Base-by-base conservation (phyloP, 306 rosid species). In the Prunus campanulata region DNA sequence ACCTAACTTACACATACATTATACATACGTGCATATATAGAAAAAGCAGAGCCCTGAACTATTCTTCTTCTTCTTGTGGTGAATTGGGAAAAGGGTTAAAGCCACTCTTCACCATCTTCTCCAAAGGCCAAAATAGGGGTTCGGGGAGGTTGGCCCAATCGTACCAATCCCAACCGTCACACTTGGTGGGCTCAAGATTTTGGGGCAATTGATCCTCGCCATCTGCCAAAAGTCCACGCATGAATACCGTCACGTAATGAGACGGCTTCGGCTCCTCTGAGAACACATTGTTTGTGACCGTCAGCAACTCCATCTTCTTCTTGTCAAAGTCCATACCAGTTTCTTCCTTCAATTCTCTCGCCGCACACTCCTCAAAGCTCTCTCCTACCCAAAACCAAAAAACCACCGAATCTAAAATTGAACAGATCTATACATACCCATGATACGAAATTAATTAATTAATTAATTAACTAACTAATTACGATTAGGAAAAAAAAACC, bases 111-210 rank as follows among this genome's bases (percentile, higher is more conserved):
- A 87, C 83, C 87, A 81, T 81, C 32, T 51, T 88, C 39, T 88
- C 74, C 1, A 92, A 57, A 2, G 96, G 96, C 67, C 84, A 77
- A 86, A 90, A 92, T 14, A 92, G 70, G 0, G 97, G 96, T 4
- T 85, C 46, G 1, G 97, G 96, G 0, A 88, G 72, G 61, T 82
- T 61, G 13, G 68, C 81, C 91, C 90, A 90, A 1, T 83, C 89
- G 68, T 86, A 87, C 96, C 97, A 92, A 47, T 79, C 91, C 97
- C 96, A 92, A 1, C 93, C 96, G 35, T 87, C 88, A 63, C 97
- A 92, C 82, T 84, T 88, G 3, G 79, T 39, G 8, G 92, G 93
- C 81, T 93, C 97, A 1, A 85, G 42, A 57, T 83, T 90, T 24
- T 74, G 72, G 0, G 90, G 86, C 7, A 70, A 81, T 29, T 88